Percentiles rank a stretch among this genome's conserved stretches.
Evolutionary conservation across 2,329 filamentous ascomycete genomes (phyloP).

Genomic region (Phialemonium atrogriseum): DNA sequence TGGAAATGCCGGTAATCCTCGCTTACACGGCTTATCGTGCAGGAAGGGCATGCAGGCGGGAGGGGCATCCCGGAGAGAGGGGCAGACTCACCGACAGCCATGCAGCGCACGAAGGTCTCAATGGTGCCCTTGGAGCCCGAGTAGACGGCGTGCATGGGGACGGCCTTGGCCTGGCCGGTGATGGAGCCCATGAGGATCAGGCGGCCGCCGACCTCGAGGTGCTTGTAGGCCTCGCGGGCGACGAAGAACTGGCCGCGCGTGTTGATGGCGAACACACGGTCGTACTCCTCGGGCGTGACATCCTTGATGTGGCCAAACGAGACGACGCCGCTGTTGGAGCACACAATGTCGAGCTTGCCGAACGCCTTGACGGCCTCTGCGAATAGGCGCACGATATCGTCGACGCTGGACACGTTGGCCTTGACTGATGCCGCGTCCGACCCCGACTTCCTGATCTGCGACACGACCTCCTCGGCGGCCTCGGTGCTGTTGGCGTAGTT

Average conservation of each 20-base stretch:
- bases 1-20: not conserved
- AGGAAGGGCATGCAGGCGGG: not conserved
- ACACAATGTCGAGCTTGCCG: slow-evolving; percentile 61
- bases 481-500: slow-evolving; percentile 60
- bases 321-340: slow-evolving; percentile 63
- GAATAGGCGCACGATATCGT: slow-evolving; percentile 56
- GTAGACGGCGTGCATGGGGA: slow-evolving; percentile 66
- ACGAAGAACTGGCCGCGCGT: slow-evolving; percentile 65
- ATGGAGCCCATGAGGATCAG: slow-evolving; percentile 69
- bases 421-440: slow-evolving; percentile 42
- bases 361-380: slow-evolving; percentile 53
- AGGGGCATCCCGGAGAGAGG: not conserved
- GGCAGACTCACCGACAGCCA: slow-evolving; percentile 54
- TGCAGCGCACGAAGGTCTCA: slow-evolving; percentile 67
- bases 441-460: slow-evolving; percentile 55
- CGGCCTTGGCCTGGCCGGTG: slow-evolving; percentile 56
- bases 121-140: slow-evolving; percentile 69
- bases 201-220: slow-evolving; percentile 59
- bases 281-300: slow-evolving; percentile 62
- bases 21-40: not conserved
- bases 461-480: slow-evolving; percentile 57
- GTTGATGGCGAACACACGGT: slow-evolving; percentile 63
- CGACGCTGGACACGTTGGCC: slow-evolving; percentile 58
- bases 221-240: slow-evolving; percentile 60
- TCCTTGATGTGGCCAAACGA: slow-evolving; percentile 61